These are phyloP conservation scores for Toxicodendron radicans DNA, from an alignment of 345 rosid genomes.

Conservation along the genomic window DNA sequence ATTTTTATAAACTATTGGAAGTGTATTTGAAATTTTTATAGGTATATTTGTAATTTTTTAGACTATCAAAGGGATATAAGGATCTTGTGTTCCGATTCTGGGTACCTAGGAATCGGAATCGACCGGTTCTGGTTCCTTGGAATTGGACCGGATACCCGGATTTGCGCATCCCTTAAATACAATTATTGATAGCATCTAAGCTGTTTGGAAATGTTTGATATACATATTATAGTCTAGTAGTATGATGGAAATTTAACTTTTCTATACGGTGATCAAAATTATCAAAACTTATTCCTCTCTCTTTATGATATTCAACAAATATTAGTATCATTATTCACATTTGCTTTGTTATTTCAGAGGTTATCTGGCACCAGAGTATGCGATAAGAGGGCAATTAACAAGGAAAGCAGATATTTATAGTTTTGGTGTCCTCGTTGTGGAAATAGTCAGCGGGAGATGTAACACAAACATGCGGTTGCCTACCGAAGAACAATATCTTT, in stretches of 20 bases:
- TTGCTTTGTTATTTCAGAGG: slow-evolving; percentile 53
- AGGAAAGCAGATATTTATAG: slow-evolving; percentile 93
- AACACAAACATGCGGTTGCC: slow-evolving; percentile 79
- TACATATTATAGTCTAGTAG: background rate
- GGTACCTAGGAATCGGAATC: too few species aligned
- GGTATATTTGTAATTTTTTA: too few species aligned
- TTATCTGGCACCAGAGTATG: slow-evolving; percentile 97
- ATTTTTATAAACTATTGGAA: too few species aligned
- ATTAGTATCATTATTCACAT: slow-evolving; percentile 11
- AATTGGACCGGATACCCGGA: too few species aligned
- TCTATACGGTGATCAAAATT: background rate
- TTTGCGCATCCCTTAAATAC: too few species aligned
- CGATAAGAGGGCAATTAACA: slow-evolving; percentile 86
- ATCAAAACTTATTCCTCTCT: background rate
- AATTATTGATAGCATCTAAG: background rate
- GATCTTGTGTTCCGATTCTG: too few species aligned
- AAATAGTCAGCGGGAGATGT: slow-evolving; percentile 86
- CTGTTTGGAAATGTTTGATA: background rate
- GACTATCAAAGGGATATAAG: too few species aligned
- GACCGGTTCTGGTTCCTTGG: too few species aligned
- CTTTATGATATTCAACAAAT: slow-evolving; percentile 1
- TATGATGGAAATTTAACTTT: background rate
- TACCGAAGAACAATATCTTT: slow-evolving; percentile 69
- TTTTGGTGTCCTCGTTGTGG: slow-evolving; percentile 87
- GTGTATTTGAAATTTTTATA: too few species aligned